Percentiles rank a stretch among this genome's conserved stretches.
phyloP scores from a whole-genome alignment of 2,329 filamentous ascomycete species.

The Lecanicillium sp. region DNA sequence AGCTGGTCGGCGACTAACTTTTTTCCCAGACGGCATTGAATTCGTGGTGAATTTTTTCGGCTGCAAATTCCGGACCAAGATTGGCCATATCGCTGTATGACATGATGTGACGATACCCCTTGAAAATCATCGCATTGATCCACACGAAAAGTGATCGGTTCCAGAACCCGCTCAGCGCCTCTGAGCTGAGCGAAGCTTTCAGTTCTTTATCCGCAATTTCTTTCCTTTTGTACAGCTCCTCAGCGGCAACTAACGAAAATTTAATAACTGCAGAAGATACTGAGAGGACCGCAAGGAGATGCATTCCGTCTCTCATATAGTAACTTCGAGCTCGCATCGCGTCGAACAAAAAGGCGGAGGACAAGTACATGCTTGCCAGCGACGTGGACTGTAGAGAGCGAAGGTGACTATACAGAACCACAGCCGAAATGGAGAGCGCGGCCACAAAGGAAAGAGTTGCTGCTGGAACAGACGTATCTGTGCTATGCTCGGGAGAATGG shows the following conservation, averaged over 20 bases:
- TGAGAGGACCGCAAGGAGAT: neutral
- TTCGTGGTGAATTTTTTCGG: neutral
- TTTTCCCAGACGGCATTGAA: neutral
- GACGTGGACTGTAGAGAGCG: no score
- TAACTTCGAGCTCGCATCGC: neutral
- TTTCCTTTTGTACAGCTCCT: neutral
- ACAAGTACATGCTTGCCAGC: no score
- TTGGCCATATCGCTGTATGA: neutral
- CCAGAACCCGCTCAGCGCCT: neutral
- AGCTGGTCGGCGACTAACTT: neutral
- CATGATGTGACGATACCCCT: neutral
- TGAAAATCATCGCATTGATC: neutral
- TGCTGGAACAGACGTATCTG: no score
- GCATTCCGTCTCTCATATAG: neutral
- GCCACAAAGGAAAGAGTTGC: no score
- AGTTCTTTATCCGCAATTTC: neutral
- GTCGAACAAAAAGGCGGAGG: neutral
- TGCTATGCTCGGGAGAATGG: no score
- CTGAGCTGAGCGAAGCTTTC: neutral
- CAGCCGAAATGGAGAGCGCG: no score
- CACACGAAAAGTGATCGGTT: neutral
- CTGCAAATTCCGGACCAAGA: neutral
- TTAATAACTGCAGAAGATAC: neutral
- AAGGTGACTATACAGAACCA: no score
- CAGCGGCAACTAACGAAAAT: neutral